These are phyloP conservation scores for Schwanniomyces occidentalis DNA, from an alignment of 805 yeast genomes.

Conservation along the genomic window DNA sequence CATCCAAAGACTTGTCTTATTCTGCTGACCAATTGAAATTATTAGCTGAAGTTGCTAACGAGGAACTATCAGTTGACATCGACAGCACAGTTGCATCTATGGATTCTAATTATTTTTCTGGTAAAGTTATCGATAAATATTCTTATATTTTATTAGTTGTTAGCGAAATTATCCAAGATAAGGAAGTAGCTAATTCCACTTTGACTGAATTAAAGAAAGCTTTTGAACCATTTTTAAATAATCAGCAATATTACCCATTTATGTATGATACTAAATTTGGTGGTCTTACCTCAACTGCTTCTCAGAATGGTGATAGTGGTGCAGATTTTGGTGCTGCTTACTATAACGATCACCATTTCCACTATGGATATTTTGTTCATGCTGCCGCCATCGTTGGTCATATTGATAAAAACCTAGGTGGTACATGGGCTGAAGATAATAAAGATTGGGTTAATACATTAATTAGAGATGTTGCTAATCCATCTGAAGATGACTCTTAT, in stretches of 20 bases:
- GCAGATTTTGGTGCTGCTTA: slow-evolving; percentile 71
- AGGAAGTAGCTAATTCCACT: slow-evolving; percentile 34
- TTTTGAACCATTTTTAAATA: slow-evolving; percentile 38
- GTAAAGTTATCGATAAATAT: slow-evolving; percentile 56
- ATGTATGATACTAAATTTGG: slow-evolving; percentile 55
- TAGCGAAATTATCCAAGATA: slow-evolving; percentile 47
- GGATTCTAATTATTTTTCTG: slow-evolving; percentile 51
- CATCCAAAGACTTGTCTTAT: slow-evolving; percentile 34
- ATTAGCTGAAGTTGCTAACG: slow-evolving; percentile 46
- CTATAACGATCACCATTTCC: slow-evolving; percentile 88
- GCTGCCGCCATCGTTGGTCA: slow-evolving; percentile 80
- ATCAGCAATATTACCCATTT: slow-evolving; percentile 50
- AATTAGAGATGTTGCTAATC: slow-evolving; percentile 69
- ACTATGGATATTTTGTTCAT: slow-evolving; percentile 79
- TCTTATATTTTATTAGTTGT: slow-evolving; percentile 56
- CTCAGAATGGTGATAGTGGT: slow-evolving; percentile 44
- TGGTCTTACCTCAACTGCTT: slow-evolving; percentile 57
- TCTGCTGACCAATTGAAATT: slow-evolving; percentile 44
- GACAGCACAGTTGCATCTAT: slow-evolving; percentile 34
- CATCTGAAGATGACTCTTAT: slow-evolving; percentile 51
- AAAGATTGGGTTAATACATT: slow-evolving; percentile 60
- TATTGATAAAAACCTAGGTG: slow-evolving; percentile 54
- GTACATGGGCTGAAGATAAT: slow-evolving; percentile 51
- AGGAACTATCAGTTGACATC: slow-evolving; percentile 50
- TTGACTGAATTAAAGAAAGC: slow-evolving; percentile 43